phyloP scores from a whole-genome alignment of 176 grass and related monocot species.

The Oryza rufipogon region DNA sequence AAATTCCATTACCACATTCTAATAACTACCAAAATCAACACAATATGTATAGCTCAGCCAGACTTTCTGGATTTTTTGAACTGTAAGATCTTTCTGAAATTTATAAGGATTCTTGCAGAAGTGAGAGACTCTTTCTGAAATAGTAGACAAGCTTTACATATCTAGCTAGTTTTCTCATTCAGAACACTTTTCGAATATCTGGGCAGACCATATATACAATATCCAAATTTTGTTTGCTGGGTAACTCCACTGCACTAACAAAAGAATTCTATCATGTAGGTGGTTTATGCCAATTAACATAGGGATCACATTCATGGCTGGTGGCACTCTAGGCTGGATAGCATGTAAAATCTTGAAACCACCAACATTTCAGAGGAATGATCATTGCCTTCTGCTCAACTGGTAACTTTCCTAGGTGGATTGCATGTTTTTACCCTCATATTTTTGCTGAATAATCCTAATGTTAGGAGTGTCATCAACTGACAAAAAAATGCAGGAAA shows the following conservation, averaged over 20 bases:
- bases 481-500: conserved; percentile 57
- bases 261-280: conserved; percentile 42
- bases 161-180: no score
- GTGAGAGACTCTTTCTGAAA: no score
- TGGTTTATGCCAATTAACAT: conserved; percentile 99
- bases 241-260: not conserved
- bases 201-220: no score
- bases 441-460: not conserved
- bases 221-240: not conserved
- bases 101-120: not conserved
- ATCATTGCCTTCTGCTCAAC: conserved; percentile 72
- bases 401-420: conserved; percentile 43
- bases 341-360: conserved; percentile 64
- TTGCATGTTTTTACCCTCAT: conserved; percentile 14
- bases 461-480: not conserved
- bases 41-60: not conserved
- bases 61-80: conserved; percentile 1
- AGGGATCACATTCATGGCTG: conserved; percentile 66
- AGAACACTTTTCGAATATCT: no score
- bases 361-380: conserved; percentile 60
- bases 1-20: not conserved
- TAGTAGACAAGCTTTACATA: not conserved
- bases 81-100: not conserved
- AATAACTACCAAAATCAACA: not conserved
- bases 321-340: conserved; percentile 78